These are phyloP conservation scores for Pseudogymnoascus sp. DNA, from an alignment of 2,329 filamentous ascomycete genomes.

Conservation along the genomic window DNA sequence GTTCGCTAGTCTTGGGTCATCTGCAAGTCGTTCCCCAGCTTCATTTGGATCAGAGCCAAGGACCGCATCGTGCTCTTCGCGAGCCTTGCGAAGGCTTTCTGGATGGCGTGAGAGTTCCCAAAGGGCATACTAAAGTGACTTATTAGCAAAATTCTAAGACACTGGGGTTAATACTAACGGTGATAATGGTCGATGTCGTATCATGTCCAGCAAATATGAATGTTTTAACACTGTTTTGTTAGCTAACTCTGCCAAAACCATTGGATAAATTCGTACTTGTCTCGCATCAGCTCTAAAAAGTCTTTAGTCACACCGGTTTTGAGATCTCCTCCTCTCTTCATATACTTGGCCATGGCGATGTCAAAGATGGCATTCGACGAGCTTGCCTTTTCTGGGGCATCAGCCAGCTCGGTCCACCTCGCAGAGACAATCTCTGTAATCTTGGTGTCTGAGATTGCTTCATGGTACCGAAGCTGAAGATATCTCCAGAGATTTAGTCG, in stretches of 20 bases:
- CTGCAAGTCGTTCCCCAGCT: constrained; percentile 10
- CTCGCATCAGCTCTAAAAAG: constrained; percentile 12
- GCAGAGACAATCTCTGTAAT: neutral
- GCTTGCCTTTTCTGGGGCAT: neutral
- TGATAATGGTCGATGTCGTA: constrained; percentile 14
- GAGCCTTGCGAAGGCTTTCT: constrained; percentile 12
- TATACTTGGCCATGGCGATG: constrained; percentile 13
- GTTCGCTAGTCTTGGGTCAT: constrained; percentile 17
- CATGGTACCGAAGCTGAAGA: neutral
- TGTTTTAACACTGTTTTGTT: constrained; percentile 11
- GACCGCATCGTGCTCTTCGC: constrained; percentile 19
- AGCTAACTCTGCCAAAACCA: neutral
- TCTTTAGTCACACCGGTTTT: constrained; percentile 10
- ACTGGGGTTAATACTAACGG: neutral
- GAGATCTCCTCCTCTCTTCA: constrained; percentile 9
- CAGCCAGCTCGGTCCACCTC: constrained; percentile 3
- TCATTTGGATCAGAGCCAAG: constrained; percentile 14
- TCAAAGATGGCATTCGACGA: constrained; percentile 11
- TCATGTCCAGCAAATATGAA: constrained; percentile 25
- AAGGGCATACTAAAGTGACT: constrained; percentile 13
- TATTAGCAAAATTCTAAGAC: neutral
- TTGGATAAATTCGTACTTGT: constrained; percentile 11
- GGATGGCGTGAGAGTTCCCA: constrained; percentile 17
- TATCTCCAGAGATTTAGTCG: constrained; percentile 3
- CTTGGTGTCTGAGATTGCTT: neutral